Evolutionary conservation across 768 basidiomycete genomes (phyloP), one percentile per base, ranked within the genome.

Genomic region (Nevesoporus exiguus): DNA sequence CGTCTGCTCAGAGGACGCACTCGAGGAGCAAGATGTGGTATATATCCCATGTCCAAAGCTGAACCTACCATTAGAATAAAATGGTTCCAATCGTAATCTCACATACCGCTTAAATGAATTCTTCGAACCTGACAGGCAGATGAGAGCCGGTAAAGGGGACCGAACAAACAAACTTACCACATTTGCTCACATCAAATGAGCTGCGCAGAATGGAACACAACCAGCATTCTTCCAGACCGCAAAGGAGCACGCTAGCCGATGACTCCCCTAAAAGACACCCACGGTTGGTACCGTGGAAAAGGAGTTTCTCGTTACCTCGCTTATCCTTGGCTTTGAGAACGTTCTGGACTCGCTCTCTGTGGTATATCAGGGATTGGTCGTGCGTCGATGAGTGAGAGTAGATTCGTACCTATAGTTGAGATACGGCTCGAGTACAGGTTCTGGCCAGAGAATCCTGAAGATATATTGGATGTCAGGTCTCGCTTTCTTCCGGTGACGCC

Each of bases 21-120:
- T 87, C 7, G 84, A 86, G 14, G 85, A 85, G 63, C 83, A 84
- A 3, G 79, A 63, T 14, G 83, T 83, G 1, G 81, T 82, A 63
- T 87, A 88, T 40, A 88, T 85, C 3, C 85, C 86, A 7, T 73
- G 75, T n/a, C 85, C 85, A 64, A 88, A 87, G 56, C 85, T 82
- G 59, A 40, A 31, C 9, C n/a, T 22, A 7, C 19, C n/a, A 33
- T 49, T 43, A 57, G 37, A 24, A 47, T 14, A 21, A 5, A 14
- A 24, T 53, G 19, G 15, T 31, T 50, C 30, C 7, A 21, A 15
- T n/a, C 21, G 36, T 36, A 15, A 24, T 34, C 34, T 19, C 44
- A 55, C 59, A 33, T 52, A 77, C 76, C 79, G 71, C 49, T 78
- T 77, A 59, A 84, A 84, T 33, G 79, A 77, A 61, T 85, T 75